These are phyloP conservation scores for Psilocybe tampanensis DNA, from an alignment of 768 basidiomycete species.

Conservation along the genomic window DNA sequence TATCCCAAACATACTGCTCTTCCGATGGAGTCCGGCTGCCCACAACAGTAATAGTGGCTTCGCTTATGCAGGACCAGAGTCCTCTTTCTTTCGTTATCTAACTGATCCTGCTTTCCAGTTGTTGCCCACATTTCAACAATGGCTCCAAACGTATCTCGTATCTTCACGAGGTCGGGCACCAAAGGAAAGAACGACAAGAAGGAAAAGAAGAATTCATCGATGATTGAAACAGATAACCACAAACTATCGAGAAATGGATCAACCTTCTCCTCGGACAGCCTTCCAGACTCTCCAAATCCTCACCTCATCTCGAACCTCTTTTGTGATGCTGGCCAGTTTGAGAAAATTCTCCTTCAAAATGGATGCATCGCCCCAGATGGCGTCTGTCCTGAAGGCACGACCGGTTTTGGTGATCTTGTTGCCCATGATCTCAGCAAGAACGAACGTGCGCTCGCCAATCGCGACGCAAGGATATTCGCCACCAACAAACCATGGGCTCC, in stretches of 20 bases:
- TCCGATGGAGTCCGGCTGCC: not conserved
- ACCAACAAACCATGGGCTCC: conserved; percentile 31
- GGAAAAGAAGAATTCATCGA: too few species aligned
- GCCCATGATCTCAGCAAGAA: conserved; percentile 37
- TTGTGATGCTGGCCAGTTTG: conserved; percentile 39
- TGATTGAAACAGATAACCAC: not conserved
- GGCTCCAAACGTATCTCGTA: not conserved
- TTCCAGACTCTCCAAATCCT: not conserved
- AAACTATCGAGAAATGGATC: not conserved
- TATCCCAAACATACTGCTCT: not conserved
- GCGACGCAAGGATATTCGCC: conserved; percentile 41
- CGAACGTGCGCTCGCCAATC: conserved; percentile 35
- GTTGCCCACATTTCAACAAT: not conserved
- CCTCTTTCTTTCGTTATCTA: not conserved
- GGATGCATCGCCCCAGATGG: conserved; percentile 24
- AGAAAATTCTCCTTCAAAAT: conserved; percentile 31
- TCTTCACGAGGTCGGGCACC: not conserved
- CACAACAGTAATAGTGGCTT: not conserved
- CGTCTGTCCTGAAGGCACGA: conserved; percentile 20
- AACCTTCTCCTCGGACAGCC: not conserved
- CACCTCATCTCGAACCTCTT: conserved; percentile 34
- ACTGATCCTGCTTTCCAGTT: not conserved
- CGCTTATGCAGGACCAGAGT: not conserved
- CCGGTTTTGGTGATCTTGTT: conserved; percentile 44
- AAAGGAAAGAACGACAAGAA: not conserved